Conservation (phyloP, 1,284 basidiomycete species). For the Vanrija pseudolonga region DNA sequence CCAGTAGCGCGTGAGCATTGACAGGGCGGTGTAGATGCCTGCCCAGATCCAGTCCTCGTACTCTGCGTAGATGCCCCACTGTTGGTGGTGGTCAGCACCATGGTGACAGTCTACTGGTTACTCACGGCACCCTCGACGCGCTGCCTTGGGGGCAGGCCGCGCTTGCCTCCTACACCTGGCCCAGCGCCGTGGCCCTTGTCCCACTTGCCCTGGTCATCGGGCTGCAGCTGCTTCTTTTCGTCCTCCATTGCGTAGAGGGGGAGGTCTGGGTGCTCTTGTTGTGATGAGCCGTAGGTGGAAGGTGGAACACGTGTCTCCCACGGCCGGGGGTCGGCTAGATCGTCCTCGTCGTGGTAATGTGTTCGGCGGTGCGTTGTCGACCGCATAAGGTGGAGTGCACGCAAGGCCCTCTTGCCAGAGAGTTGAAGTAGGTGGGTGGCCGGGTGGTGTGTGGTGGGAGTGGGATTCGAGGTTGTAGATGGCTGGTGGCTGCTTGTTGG, state of each 20-base stretch:
- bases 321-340: constrained; percentile 40
- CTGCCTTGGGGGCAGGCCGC: constrained; percentile 41
- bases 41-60: constrained; percentile 79
- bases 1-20: constrained; percentile 92
- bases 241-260: constrained; percentile 18
- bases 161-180: constrained; percentile 37
- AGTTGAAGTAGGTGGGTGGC: too few species aligned
- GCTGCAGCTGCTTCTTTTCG: constrained; percentile 23
- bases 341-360: constrained; percentile 27
- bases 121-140: constrained; percentile 42
- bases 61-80: constrained; percentile 75
- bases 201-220: constrained; percentile 44
- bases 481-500: not conserved
- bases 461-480: not conserved
- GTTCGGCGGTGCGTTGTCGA: constrained; percentile 21
- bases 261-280: constrained; percentile 12
- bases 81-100: not conserved
- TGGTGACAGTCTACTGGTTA: not conserved
- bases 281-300: constrained; percentile 35
- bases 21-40: constrained; percentile 82
- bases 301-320: constrained; percentile 39
- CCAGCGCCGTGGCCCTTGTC: constrained; percentile 43
- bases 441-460: not conserved
- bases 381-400: constrained; percentile 6
- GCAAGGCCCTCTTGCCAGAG: too few species aligned